These are phyloP conservation scores for Gilbertella persicaria DNA, from an alignment of 371 early-diverging fungal genomes.

Conservation along the genomic window DNA sequence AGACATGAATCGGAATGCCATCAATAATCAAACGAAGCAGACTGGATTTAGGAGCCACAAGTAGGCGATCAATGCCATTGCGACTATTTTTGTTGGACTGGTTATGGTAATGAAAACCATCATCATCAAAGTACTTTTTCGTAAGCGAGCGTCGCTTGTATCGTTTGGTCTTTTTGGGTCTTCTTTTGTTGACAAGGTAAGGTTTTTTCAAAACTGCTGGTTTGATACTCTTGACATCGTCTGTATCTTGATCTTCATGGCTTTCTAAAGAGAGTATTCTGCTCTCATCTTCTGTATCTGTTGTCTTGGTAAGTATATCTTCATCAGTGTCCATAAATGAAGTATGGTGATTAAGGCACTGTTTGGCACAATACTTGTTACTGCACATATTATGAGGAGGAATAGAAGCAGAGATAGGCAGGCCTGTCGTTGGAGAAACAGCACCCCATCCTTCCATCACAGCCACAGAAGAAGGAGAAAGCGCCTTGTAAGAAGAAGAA, in stretches of 20 bases:
- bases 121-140: slow-evolving; percentile 15
- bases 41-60: slow-evolving; percentile 54
- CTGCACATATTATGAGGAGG: slow-evolving; percentile 28
- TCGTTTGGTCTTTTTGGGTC: slow-evolving; percentile 4
- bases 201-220: no score
- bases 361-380: slow-evolving; percentile 16
- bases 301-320: neutral
- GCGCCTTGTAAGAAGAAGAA: slow-evolving; percentile 1
- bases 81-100: slow-evolving; percentile 2
- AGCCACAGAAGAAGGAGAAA: slow-evolving; percentile 36
- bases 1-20: slow-evolving; percentile 66
- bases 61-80: slow-evolving; percentile 31
- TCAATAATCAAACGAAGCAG: slow-evolving; percentile 62
- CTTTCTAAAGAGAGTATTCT: neutral
- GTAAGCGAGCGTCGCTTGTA: neutral
- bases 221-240: no score
- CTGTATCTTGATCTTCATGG: slow-evolving; percentile 1
- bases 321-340: neutral
- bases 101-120: slow-evolving; percentile 27
- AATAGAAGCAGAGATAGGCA: slow-evolving; percentile 31
- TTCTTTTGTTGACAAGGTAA: no score
- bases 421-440: slow-evolving; percentile 35
- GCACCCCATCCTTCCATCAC: slow-evolving; percentile 37
- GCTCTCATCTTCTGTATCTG: neutral
- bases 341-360: neutral